Evolutionary conservation across 2,329 filamentous ascomycete genomes (phyloP), one percentile per base, ranked within the genome.

Genomic region (Colletotrichum lini): DNA sequence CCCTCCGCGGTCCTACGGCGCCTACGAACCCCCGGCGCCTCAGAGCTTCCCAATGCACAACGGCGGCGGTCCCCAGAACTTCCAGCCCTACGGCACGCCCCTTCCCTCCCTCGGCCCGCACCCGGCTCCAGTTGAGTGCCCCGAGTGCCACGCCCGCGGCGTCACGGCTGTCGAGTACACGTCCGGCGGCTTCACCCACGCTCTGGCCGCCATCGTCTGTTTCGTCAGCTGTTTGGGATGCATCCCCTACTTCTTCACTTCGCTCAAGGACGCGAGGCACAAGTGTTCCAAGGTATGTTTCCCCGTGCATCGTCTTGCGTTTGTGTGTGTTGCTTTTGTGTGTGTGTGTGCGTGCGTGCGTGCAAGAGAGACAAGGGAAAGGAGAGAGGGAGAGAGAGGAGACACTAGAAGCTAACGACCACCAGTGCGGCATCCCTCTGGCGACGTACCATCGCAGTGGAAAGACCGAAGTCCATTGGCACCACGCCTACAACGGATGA

Each of bases 371-470:
- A 35, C n/a, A n/a, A n/a, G n/a, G n/a, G n/a, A n/a, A 2, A 35
- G 30, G 8, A 2, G 2, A 9, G 2, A 9, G 30, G 9, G 8
- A 35, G 30, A 35, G 1, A 35, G 8, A 9, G 8, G 8, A 9
- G 5, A 35, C 7, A 52, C 16, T 15, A 16, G 0, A 7, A 35
- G n/a, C 67, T 75, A 62, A 75, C 69, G 52, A 23, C 7, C n/a
- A 18, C 21, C 26, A 76, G 74, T 76, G 76, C 44, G 72, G 73
- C 2, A 72, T 75, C n/a, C 70, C 74, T 30, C 73, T 77, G 15
- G 76, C 76, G 6, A 74, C 73, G n/a, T 77, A 76, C 53, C 76
- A 77, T 45, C 74, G 76, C 9, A 76, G 75, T 35, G 75, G 75
- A 30, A 70, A 74, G 35, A 76, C 75, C 15, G 75, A 76, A 54